Evolutionary conservation across 345 rosid genomes (phyloP), one percentile per base, ranked within the genome.

Genomic region (Euclidium syriacum): DNA sequence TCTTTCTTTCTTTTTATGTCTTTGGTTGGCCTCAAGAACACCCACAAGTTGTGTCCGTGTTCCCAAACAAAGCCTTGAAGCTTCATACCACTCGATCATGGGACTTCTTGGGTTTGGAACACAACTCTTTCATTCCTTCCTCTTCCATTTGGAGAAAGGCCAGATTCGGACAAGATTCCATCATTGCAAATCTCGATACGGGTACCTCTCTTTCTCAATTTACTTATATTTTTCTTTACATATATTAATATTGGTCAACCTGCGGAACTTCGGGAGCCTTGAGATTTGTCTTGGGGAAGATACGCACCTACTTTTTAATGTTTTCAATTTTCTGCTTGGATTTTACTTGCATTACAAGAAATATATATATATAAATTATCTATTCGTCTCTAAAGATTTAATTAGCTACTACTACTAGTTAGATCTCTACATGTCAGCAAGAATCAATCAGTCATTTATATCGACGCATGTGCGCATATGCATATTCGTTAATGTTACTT

Each of bases 1-100:
- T 47, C 4, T 36, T n/a, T n/a, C 26, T 35, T 71, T 71, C 12
- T 55, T 12, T 62, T n/a, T n/a, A n/a, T 66, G 15, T 68, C 52
- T 52, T n/a, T 47, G 19, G 26, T 51, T 24, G n/a, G n/a, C 43
- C 6, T 50, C 59, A 64, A 92, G 97, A 67, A 68, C 88, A 89
- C 65, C 95, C 99, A 2, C 75, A 74, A 3, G 99, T 87, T 16
- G 81, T 83, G 29, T 92, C 99, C 11, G 82, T 87, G 14, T 90
- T 87, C 79, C 55, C 61, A 76, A 85, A 84, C 83, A 52, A 62
- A 73, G 95, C 73, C 18, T 82, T 72, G 41, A 80, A 87, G 52
- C 73, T 92, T 14, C 96, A 89, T 78, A 92, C 97, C 5, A 92
- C 94, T 22, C 83, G 85, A 34, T 90, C 99, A 39, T 92, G 99